Conservation (phyloP, 1,284 basidiomycete species). For the Sphaerobolus stellatus region DNA sequence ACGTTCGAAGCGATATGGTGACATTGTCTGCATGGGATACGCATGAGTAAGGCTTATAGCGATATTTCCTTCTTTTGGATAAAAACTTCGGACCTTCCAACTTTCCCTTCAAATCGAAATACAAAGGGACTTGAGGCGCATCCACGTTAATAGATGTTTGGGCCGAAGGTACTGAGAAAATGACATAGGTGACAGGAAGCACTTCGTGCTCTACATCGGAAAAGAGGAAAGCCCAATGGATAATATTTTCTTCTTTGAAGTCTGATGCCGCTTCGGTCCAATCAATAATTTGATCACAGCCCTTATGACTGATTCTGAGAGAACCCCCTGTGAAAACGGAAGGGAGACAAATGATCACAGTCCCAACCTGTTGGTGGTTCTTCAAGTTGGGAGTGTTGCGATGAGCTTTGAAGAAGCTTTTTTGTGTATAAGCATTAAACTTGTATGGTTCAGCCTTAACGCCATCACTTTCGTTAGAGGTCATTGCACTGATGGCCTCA, state of each 20-base stretch:
- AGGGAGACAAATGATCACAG: neutral
- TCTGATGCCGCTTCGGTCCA: constrained; percentile 10
- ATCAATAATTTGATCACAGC: constrained; percentile 3
- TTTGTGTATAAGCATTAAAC: neutral
- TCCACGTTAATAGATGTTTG: no score
- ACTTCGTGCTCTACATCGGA: constrained; percentile 1
- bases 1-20: no score
- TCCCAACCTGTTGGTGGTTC: constrained; percentile 1
- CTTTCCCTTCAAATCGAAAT: no score
- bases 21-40: no score
- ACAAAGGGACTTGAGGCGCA: no score
- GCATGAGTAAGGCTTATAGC: no score
- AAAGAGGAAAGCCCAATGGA: constrained; percentile 22
- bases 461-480: neutral
- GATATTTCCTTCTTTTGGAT: no score
- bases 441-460: neutral
- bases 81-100: no score
- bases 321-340: neutral
- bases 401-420: neutral
- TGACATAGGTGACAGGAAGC: neutral
- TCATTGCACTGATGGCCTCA: neutral
- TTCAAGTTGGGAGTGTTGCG: constrained; percentile 1
- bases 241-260: neutral
- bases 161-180: no score
- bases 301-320: neutral